Conservation (phyloP, 2,329 filamentous ascomycete genomes). For the Fusarium concolor region DNA sequence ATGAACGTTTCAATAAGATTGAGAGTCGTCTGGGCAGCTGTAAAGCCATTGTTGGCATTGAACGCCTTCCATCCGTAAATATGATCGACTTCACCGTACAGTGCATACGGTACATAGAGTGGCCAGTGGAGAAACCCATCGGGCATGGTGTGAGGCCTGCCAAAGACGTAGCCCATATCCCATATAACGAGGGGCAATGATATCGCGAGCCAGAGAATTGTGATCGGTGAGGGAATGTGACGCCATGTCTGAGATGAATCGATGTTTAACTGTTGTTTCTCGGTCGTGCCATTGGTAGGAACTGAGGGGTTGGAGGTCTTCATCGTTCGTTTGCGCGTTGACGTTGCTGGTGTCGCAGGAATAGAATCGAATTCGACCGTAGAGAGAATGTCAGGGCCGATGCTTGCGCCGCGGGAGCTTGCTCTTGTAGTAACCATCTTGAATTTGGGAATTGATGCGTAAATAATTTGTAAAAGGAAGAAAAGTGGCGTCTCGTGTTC, state of each 20-base stretch:
- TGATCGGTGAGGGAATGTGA: constrained; percentile 60
- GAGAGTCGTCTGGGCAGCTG: constrained; percentile 76
- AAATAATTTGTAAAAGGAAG: neutral
- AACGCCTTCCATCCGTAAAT: constrained; percentile 84
- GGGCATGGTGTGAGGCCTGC: constrained; percentile 84
- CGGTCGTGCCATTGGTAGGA: constrained; percentile 2
- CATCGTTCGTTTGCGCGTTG: constrained; percentile 32
- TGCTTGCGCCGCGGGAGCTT: constrained; percentile 49
- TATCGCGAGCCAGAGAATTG: constrained; percentile 76
- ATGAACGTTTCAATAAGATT: constrained; percentile 76
- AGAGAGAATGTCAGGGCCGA: constrained; percentile 36
- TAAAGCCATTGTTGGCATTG: constrained; percentile 77
- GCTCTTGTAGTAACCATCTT: constrained; percentile 55
- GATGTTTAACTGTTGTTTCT: constrained; percentile 29
- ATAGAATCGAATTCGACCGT: constrained; percentile 18
- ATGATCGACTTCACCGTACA: constrained; percentile 84
- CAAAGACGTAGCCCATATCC: constrained; percentile 83
- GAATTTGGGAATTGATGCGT: neutral
- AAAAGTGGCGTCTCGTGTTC: neutral
- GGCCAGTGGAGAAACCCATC: constrained; percentile 79
- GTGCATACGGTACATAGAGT: constrained; percentile 80
- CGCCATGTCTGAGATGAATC: constrained; percentile 48
- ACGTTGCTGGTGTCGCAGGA: constrained; percentile 25
- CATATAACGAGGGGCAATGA: constrained; percentile 83
- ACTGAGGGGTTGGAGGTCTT: constrained; percentile 3